Evolutionary conservation across 495 filamentous ascomycete genomes (phyloP).

Genomic region (Podospora comata): DNA sequence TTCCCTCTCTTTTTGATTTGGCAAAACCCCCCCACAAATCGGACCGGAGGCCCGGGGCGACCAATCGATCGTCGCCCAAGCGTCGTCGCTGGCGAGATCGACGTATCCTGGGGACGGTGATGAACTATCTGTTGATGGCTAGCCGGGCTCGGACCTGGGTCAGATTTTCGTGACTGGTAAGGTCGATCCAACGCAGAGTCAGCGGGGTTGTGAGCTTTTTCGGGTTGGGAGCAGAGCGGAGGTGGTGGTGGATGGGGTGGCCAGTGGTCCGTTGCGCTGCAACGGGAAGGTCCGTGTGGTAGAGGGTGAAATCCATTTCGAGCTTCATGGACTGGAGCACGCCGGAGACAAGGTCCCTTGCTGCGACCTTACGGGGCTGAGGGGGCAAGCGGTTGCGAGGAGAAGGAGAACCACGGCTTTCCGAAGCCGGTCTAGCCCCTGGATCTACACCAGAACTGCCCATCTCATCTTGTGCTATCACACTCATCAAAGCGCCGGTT

Average conservation of each 20-base stretch:
- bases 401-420: no score
- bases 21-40: background rate
- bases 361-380: no score
- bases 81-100: background rate
- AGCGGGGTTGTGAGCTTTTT: background rate
- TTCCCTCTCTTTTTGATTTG: no score
- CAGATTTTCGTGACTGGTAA: background rate
- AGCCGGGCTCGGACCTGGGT: no score
- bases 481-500: no score
- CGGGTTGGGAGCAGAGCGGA: background rate
- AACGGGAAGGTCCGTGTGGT: background rate
- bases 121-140: background rate
- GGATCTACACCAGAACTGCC: no score
- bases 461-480: no score
- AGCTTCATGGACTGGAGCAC: no score
- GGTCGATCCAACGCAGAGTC: background rate
- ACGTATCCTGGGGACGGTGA: background rate
- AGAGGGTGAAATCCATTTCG: background rate
- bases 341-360: no score
- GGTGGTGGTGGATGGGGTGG: no score
- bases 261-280: background rate
- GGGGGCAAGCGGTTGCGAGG: no score
- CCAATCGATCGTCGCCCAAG: background rate
- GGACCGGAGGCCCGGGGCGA: background rate
- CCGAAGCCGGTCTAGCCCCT: no score